Percentiles rank a stretch among this genome's conserved stretches.
These are phyloP conservation scores for Fusarium drepaniforme DNA, from an alignment of 2,329 filamentous ascomycete genomes.

Conservation along the genomic window DNA sequence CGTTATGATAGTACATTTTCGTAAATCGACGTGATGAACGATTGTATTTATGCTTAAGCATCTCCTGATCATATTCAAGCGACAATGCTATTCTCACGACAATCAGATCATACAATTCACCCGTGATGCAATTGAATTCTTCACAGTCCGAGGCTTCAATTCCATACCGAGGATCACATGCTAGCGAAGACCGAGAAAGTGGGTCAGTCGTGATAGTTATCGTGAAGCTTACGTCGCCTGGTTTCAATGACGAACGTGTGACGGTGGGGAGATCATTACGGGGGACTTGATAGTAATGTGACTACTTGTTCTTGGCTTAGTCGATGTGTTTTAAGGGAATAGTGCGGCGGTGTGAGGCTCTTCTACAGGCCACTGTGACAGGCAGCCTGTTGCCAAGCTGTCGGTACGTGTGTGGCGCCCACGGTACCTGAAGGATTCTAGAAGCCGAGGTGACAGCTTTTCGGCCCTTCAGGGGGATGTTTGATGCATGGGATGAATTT, in stretches of 20 bases:
- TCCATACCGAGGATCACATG: constrained; percentile 2
- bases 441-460: neutral
- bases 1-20: neutral
- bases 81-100: neutral
- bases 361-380: neutral
- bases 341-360: neutral
- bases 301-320: neutral
- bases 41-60: neutral
- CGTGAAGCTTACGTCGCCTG: constrained; percentile 1
- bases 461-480: neutral
- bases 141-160: neutral
- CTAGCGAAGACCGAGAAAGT: neutral
- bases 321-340: neutral
- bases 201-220: neutral
- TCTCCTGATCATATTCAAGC: neutral
- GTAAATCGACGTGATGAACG: neutral
- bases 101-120: neutral
- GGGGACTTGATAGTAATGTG: neutral
- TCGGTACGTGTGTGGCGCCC: neutral
- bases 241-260: neutral
- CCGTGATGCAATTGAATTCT: neutral
- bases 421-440: neutral
- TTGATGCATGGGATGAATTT: neutral
- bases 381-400: neutral
- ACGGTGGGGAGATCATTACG: constrained; percentile 1